These are phyloP conservation scores for Austroboletus olivaceoglutinosus DNA, from an alignment of 1,284 basidiomycete genomes.

Conservation along the genomic window DNA sequence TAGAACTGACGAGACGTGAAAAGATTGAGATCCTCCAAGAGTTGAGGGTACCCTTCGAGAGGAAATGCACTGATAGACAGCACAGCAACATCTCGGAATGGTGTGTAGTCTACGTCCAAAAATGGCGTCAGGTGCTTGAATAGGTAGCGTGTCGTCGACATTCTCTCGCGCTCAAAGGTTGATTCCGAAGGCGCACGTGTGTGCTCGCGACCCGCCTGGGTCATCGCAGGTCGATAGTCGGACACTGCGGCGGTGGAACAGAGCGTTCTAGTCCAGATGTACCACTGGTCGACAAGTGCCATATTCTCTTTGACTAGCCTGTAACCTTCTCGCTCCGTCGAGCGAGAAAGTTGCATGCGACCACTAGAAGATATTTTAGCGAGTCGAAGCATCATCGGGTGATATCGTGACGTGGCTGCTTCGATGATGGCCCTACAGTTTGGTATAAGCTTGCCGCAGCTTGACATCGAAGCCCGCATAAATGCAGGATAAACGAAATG, in stretches of 20 bases:
- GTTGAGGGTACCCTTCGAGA: constrained; percentile 69
- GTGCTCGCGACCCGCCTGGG: constrained; percentile 64
- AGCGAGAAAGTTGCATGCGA: constrained; percentile 38
- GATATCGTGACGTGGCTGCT: constrained; percentile 63
- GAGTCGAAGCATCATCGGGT: constrained; percentile 63
- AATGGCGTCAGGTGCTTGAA: constrained; percentile 87
- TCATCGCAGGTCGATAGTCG: constrained; percentile 56
- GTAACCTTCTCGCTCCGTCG: constrained; percentile 49
- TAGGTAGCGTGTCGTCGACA: constrained; percentile 76
- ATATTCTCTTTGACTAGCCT: constrained; percentile 62
- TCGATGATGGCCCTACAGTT: constrained; percentile 63
- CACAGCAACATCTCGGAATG: constrained; percentile 85
- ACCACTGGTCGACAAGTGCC: constrained; percentile 80
- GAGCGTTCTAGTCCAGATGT: constrained; percentile 80
- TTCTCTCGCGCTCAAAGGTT: constrained; percentile 70
- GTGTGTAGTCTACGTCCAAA: constrained; percentile 80
- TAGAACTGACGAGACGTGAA: constrained; percentile 81
- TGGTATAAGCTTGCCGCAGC: constrained; percentile 43
- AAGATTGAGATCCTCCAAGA: constrained; percentile 81
- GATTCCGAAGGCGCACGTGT: constrained; percentile 69
- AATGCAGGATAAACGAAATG: constrained; percentile 64
- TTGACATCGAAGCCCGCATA: constrained; percentile 53
- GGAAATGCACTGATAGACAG: constrained; percentile 87
- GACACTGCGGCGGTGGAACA: constrained; percentile 76
- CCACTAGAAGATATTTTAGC: constrained; percentile 61